Evolutionary conservation across 2,329 filamentous ascomycete genomes (phyloP).

Genomic region (Phialocephala subalpina): DNA sequence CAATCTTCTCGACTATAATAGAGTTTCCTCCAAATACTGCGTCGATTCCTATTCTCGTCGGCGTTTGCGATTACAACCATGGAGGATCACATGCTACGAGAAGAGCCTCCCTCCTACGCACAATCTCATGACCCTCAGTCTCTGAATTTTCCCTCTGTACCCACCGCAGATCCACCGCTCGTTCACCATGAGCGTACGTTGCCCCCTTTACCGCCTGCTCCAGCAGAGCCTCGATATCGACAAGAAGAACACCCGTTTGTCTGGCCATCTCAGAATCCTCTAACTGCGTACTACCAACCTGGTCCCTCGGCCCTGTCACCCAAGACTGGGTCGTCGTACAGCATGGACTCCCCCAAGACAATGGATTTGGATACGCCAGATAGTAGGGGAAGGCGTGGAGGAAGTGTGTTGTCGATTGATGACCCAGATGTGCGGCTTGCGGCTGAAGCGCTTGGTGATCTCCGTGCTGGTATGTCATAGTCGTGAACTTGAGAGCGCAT

Average conservation of each 20-base stretch:
- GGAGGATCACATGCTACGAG: conserved; percentile 43
- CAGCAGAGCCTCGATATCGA: conserved; percentile 35
- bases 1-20: conserved; percentile 14
- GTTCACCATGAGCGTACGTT: conserved; percentile 43
- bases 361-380: conserved; percentile 44
- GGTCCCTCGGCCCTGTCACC: conserved; percentile 42
- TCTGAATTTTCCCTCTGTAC: conserved; percentile 39
- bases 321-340: conserved; percentile 29
- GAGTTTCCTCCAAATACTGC: neutral
- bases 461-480: conserved; percentile 70
- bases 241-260: conserved; percentile 38
- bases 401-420: conserved; percentile 56
- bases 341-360: conserved; percentile 37
- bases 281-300: conserved; percentile 45
- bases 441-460: conserved; percentile 77
- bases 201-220: conserved; percentile 40
- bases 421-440: conserved; percentile 74
- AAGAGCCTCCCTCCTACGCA: conserved; percentile 35
- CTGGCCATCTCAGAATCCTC: conserved; percentile 45
- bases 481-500: conserved; percentile 21
- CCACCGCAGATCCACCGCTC: conserved; percentile 38
- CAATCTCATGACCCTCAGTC: conserved; percentile 42
- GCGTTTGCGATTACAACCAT: conserved; percentile 39
- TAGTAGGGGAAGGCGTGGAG: conserved; percentile 38
- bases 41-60: conserved; percentile 21